Conservation (phyloP, 2,329 filamentous ascomycete genomes). For the Teratosphaeria viscida region DNA sequence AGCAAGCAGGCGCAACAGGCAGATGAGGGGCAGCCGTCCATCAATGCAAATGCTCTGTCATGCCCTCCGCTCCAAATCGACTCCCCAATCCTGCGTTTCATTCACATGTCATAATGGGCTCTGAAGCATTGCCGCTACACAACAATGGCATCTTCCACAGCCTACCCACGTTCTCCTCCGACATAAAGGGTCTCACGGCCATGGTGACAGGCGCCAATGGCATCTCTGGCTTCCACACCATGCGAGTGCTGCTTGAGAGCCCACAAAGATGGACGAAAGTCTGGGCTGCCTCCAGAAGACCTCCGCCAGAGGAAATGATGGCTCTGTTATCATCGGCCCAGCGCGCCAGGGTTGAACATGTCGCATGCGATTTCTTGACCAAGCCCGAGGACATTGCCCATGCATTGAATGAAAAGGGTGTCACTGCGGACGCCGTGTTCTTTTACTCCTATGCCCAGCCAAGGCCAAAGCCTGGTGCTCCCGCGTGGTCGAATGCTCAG, state of each 20-base stretch:
- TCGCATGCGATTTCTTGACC: constrained; percentile 28
- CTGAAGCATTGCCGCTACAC: constrained; percentile 14
- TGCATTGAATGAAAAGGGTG: constrained; percentile 24
- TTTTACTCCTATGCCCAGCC: constrained; percentile 46
- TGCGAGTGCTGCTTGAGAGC: constrained; percentile 37
- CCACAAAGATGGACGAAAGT: constrained; percentile 44
- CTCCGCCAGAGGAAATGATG: constrained; percentile 32
- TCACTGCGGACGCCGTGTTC: constrained; percentile 37
- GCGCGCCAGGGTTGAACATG: constrained; percentile 18
- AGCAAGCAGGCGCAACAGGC: background rate
- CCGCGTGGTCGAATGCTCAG: constrained; percentile 41
- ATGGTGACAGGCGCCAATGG: constrained; percentile 46
- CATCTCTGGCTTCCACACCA: constrained; percentile 43
- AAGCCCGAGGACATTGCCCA: constrained; percentile 28
- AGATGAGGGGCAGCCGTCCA: background rate
- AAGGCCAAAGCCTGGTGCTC: constrained; percentile 32
- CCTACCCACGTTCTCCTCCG: constrained; percentile 36
- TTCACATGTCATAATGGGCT: constrained; percentile 13
- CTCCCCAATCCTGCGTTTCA: background rate
- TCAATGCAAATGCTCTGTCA: background rate
- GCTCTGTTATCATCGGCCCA: constrained; percentile 24
- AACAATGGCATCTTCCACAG: constrained; percentile 39
- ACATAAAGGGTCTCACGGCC: constrained; percentile 36
- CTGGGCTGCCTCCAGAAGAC: constrained; percentile 39
- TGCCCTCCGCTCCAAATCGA: background rate